Evolutionary conservation across 805 yeast species (phyloP).

Genomic region (Tetrapisispora nanseiensis): DNA sequence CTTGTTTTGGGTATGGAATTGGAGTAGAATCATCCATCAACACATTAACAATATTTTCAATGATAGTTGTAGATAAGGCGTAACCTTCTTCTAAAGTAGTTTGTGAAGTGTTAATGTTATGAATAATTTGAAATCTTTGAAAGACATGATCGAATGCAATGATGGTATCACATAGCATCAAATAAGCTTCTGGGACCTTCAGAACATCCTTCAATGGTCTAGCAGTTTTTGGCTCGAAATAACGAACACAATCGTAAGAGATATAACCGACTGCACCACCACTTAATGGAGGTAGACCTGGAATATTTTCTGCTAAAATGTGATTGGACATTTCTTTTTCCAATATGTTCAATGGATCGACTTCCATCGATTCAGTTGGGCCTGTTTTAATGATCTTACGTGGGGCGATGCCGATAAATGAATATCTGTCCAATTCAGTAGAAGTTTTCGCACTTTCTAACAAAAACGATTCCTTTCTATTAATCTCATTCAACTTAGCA

Average conservation of each 20-base stretch:
- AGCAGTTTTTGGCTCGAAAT: conserved; percentile 87
- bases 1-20: conserved; percentile 62
- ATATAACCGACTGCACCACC: conserved; percentile 98
- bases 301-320: conserved; percentile 58
- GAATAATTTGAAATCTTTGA: conserved; percentile 84
- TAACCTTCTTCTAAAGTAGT: conserved; percentile 36
- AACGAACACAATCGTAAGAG: conserved; percentile 92
- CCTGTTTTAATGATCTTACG: conserved; percentile 79
- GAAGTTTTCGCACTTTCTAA: conserved; percentile 87
- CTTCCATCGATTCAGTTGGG: conserved; percentile 35
- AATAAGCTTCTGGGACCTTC: conserved; percentile 79
- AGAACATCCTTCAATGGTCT: conserved; percentile 68
- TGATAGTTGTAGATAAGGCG: conserved; percentile 44
- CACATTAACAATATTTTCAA: conserved; percentile 43
- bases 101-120: conserved; percentile 46
- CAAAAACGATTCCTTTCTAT: conserved; percentile 61
- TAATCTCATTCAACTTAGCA: conserved; percentile 46
- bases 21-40: conserved; percentile 36
- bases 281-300: conserved; percentile 72
- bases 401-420: conserved; percentile 84
- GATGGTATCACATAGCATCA: conserved; percentile 85
- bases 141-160: conserved; percentile 91
- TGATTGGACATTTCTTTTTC: conserved; percentile 62
- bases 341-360: conserved; percentile 69
- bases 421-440: conserved; percentile 79